Conservation (phyloP, 345 rosid genomes). For the Microthlaspi erraticum region DNA sequence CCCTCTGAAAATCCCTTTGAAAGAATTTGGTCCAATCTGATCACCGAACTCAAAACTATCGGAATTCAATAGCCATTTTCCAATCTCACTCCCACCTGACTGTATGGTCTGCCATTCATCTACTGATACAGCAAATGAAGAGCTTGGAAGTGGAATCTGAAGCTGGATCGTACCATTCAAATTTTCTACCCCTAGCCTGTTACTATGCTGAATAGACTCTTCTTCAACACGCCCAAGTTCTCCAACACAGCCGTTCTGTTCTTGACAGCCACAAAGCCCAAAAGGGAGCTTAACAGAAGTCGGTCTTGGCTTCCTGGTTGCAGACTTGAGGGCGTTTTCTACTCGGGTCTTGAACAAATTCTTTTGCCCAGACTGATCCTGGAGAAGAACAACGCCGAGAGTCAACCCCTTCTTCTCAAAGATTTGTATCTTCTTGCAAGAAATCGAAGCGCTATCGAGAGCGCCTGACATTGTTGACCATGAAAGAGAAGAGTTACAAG, state of each 20-base stretch:
- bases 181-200: slow-evolving; percentile 57
- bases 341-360: slow-evolving; percentile 62
- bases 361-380: slow-evolving; percentile 67
- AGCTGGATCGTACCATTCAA: slow-evolving; percentile 60
- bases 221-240: slow-evolving; percentile 76
- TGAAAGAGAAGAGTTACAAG: slow-evolving; percentile 73
- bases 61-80: slow-evolving; percentile 78
- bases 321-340: slow-evolving; percentile 75
- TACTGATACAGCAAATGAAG: slow-evolving; percentile 70
- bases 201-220: slow-evolving; percentile 58
- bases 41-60: slow-evolving; percentile 80
- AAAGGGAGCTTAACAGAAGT: slow-evolving; percentile 84
- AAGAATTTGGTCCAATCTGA: slow-evolving; percentile 69
- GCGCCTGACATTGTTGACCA: slow-evolving; percentile 86
- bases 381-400: slow-evolving; percentile 71
- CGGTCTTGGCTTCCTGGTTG: slow-evolving; percentile 68
- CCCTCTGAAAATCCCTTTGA: slow-evolving; percentile 77
- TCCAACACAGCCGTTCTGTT: slow-evolving; percentile 65
- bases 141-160: slow-evolving; percentile 74
- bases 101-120: slow-evolving; percentile 94
- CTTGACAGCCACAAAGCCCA: slow-evolving; percentile 97
- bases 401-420: slow-evolving; percentile 95
- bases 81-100: slow-evolving; percentile 70
- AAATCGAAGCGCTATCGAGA: slow-evolving; percentile 74
- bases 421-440: slow-evolving; percentile 85